Evolutionary conservation across 176 grass and related monocot species (phyloP).

Genomic region (Ensete glaucum): DNA sequence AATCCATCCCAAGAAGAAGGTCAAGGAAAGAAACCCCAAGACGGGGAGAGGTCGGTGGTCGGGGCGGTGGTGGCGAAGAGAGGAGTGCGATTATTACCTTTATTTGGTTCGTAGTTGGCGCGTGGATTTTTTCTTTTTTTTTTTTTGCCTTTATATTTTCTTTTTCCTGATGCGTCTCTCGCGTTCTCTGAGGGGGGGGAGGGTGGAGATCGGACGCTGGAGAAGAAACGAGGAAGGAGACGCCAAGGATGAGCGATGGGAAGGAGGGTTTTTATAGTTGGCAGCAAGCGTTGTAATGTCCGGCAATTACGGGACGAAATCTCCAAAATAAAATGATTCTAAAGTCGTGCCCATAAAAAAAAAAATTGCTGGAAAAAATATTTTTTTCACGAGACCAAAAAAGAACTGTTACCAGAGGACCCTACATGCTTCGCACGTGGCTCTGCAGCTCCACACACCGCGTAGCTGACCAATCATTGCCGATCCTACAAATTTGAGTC

Average conservation of each 20-base stretch:
- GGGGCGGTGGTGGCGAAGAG: background rate
- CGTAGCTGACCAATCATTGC: too few species aligned
- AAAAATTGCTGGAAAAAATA: too few species aligned
- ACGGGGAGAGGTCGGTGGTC: background rate
- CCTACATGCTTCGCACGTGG: too few species aligned
- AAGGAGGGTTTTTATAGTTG: background rate
- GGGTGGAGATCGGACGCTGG: conserved; percentile 15
- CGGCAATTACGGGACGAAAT: too few species aligned
- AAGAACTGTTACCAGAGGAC: too few species aligned
- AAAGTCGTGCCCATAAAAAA: too few species aligned
- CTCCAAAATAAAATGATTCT: too few species aligned
- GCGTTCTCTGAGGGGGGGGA: background rate
- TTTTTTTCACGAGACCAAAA: too few species aligned
- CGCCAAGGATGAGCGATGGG: background rate
- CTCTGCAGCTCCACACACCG: too few species aligned
- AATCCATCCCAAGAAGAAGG: background rate
- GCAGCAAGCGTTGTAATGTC: too few species aligned
- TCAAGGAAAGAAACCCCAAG: background rate
- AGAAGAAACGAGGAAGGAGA: conserved; percentile 1
- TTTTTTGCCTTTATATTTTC: background rate
- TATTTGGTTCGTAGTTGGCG: background rate
- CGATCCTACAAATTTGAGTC: too few species aligned
- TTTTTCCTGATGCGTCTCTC: background rate
- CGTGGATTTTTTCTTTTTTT: background rate
- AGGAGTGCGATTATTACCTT: background rate